Evolutionary conservation across 164 flowering plant genomes (phyloP), one percentile per base, ranked within the genome.

Genomic region (Warburgia ugandensis): DNA sequence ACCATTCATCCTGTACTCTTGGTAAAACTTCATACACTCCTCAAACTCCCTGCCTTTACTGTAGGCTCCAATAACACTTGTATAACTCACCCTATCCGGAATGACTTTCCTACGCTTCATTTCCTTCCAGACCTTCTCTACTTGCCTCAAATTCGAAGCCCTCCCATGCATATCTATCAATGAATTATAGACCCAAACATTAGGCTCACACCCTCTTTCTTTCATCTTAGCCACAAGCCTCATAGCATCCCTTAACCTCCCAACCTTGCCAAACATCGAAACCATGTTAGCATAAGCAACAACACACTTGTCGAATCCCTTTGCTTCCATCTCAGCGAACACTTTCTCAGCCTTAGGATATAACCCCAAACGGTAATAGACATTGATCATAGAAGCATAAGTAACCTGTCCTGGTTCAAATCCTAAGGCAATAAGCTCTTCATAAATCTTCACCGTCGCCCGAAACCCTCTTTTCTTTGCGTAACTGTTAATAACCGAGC

Each of bases 271-370:
- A 66, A 83, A 89, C 77, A 86, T 75, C 3, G 70, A 71, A 21
- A 89, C 54, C 81, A 89, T 79, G 66, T 56, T 89, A 0, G 87
- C 77, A 59, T 89, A 89, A 5, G 97, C 97, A 49, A 85, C 91
- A 1, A 89, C 81, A 60, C 95, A 89, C 64, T 67, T 71, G 27
- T 70, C 73, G 48, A 71, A 83, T 29, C 95, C 97, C 45, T 72
- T 73, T 0, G 45, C 7, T 29, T 66, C 71, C 97, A 89, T 83
- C 55, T 83, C 83, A 8, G 21, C 17, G 49, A 85, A 81, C 0
- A 72, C 29, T 40, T 8, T 56, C 50, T 85, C 89, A 1, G 92
- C 92, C 26, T 72, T 64, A 0, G 61, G 21, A 44, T 73, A 67
- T 6, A 72, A 64, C 8, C 76, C 84, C 3, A 79, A 55, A 0